Base-by-base conservation (phyloP, 2,329 filamentous ascomycete genomes). In the Cladophialophora chaetospira region DNA sequence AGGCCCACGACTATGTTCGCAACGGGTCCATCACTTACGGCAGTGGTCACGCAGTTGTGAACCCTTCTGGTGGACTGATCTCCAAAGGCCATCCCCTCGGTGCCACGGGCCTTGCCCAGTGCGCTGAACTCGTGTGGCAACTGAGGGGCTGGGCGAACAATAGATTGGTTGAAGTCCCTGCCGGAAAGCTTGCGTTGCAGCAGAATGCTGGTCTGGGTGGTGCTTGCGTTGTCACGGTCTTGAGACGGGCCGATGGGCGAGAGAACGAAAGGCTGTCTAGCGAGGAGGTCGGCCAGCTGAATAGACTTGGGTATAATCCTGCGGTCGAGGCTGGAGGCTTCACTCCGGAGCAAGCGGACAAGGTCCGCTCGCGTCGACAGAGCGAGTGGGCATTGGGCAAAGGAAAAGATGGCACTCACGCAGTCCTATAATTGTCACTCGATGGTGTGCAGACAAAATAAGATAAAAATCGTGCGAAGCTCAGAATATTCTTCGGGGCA, bases 51-150 rank as follows among this genome's bases (percentile, higher is more conserved):
- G 28, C 17, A 5, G 45, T 97, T 59, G 84, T 97, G 72, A 97
- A 97, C 74, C 93, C 93, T 0, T 95, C 89, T 0, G 93, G 93
- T 38, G 93, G 93, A 1, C 82, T 97, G 55, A 97, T 97, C 67
- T 94, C 88, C 62, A 97, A 97, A 78, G 93, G 93, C 42, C 93
- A 97, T 72, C 93, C 93, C 0, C 84, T 97, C 3, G 93, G 93
- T 26, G 93, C 93, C 0, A 96, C 90, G 0, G 93, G 93, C 13
- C 82, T 97, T 48, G 93, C 93, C 8, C 93, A 97, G 76, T 97
- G 92, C 70, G 90, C 93, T 2, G 93, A 97, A 76, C 79, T 97
- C 13, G 89, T 95, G 23, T 97, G 93, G 93, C 93, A 97, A 69
- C 79, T 97, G 67, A 83, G 93, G 63, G 93, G 93, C 5, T 97